Evolutionary conservation across 495 filamentous ascomycete genomes (phyloP).

Genomic region (Xylaria flabelliformis): DNA sequence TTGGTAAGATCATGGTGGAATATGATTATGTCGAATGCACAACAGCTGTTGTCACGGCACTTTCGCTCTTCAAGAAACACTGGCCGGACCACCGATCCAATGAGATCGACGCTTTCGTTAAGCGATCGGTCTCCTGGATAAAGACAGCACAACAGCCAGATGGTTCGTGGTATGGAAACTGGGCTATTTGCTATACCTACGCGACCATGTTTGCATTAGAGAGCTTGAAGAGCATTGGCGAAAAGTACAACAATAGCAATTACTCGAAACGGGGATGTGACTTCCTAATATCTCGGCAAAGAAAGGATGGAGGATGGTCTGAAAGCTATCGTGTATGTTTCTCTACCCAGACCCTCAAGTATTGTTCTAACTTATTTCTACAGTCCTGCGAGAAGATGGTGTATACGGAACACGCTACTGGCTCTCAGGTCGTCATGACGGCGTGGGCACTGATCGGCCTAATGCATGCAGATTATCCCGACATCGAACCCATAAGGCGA

Average conservation of each 20-base stretch:
- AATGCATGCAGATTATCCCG: constrained; percentile 83
- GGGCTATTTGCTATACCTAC: constrained; percentile 98
- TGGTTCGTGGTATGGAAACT: constrained; percentile 94
- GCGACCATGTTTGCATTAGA: constrained; percentile 95
- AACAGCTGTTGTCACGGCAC: constrained; percentile 89
- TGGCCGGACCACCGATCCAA: constrained; percentile 78
- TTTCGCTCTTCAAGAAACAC: constrained; percentile 79
- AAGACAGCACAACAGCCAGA: constrained; percentile 78
- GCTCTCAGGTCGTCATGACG: constrained; percentile 90
- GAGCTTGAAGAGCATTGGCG: constrained; percentile 78
- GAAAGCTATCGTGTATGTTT: constrained; percentile 85
- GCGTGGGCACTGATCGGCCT: constrained; percentile 88
- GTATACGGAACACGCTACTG: constrained; percentile 58
- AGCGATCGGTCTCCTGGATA: constrained; percentile 78
- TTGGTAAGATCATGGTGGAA: constrained; percentile 96
- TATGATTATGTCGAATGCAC: constrained; percentile 99
- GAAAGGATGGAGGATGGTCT: constrained; percentile 92
- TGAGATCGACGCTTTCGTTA: constrained; percentile 76
- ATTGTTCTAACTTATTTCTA: constrained; percentile 24
- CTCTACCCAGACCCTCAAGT: constrained; percentile 17
- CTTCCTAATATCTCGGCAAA: constrained; percentile 83
- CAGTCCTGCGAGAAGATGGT: constrained; percentile 62
- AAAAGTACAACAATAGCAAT: constrained; percentile 76
- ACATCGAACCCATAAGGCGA: constrained; percentile 71
- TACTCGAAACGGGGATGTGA: constrained; percentile 77